These are phyloP conservation scores for Xenoacremonium recifei DNA, from an alignment of 2,329 filamentous ascomycete genomes.

Conservation along the genomic window DNA sequence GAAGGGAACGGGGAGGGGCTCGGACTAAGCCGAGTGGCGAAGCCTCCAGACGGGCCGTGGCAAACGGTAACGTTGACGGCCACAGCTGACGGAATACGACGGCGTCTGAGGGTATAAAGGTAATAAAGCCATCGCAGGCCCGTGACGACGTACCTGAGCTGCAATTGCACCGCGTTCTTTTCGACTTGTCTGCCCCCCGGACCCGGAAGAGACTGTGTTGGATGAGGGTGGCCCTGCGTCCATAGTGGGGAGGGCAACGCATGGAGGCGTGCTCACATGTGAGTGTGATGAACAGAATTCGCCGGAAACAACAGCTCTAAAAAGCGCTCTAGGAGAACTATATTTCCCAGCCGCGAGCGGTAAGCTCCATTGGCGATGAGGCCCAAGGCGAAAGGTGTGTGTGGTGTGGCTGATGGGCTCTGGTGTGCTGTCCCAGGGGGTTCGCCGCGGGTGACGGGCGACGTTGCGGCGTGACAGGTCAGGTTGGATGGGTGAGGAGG, in stretches of 20 bases:
- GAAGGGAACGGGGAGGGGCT: slow-evolving; percentile 6
- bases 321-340: slow-evolving; percentile 20
- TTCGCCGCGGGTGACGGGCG: slow-evolving; percentile 7
- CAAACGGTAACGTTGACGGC: slow-evolving; percentile 2
- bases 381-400: slow-evolving; percentile 5
- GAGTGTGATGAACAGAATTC: slow-evolving; percentile 7
- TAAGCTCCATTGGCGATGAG: slow-evolving; percentile 21
- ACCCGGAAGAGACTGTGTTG: slow-evolving; percentile 32
- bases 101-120: background rate
- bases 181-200: slow-evolving; percentile 30
- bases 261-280: slow-evolving; percentile 19
- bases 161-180: slow-evolving; percentile 40
- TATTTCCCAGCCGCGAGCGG: slow-evolving; percentile 11
- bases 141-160: slow-evolving; percentile 32
- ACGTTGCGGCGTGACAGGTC: slow-evolving; percentile 12
- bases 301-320: slow-evolving; percentile 20
- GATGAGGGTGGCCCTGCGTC: slow-evolving; percentile 24
- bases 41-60: background rate
- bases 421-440: slow-evolving; percentile 7
- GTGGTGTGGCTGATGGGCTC: slow-evolving; percentile 13
- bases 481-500: slow-evolving; percentile 5
- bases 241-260: slow-evolving; percentile 20
- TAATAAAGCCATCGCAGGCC: no score
- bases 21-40: slow-evolving; percentile 2
- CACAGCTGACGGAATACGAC: background rate